Conservation (phyloP, 2,329 filamentous ascomycete genomes). For the Emergomyces pasteurianus region DNA sequence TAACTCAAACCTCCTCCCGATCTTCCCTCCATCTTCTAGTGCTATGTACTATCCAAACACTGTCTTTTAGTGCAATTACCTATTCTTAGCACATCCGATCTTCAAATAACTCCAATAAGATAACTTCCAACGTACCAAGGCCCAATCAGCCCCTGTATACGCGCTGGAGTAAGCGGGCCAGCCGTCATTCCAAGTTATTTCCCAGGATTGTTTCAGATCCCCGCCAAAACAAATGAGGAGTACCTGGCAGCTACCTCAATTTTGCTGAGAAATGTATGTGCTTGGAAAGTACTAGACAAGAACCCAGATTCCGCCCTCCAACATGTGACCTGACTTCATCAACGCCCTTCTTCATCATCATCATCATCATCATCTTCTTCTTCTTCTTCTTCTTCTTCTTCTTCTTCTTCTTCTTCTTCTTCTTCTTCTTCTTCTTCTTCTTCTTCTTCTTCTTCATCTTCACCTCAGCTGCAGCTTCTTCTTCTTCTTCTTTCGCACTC, state of each 20-base stretch:
- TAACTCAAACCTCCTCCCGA: too few relatives aligned
- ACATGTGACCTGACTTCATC: not conserved
- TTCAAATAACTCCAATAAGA: not conserved
- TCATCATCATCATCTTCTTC: too few relatives aligned
- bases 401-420: too few relatives aligned
- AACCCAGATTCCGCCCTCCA: not conserved
- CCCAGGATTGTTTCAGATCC: not conserved
- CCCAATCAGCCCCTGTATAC: not conserved
- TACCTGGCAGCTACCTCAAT: not conserved
- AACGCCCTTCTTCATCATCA: too few relatives aligned
- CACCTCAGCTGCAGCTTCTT: not conserved
- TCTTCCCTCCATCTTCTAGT: too few relatives aligned
- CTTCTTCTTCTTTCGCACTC: slow-evolving; percentile 5
- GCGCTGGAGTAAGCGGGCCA: not conserved
- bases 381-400: too few relatives aligned
- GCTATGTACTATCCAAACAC: too few relatives aligned
- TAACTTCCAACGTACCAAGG: too few relatives aligned
- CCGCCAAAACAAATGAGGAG: not conserved
- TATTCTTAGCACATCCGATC: not conserved
- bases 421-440: too few relatives aligned
- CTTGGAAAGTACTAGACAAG: not conserved
- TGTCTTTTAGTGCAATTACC: too few relatives aligned
- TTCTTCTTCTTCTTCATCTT: not conserved
- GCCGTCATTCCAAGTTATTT: not conserved
- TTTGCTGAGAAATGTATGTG: not conserved